Evolutionary conservation across 2,329 filamentous ascomycete genomes (phyloP).

Genomic region (Onygenales sp.): DNA sequence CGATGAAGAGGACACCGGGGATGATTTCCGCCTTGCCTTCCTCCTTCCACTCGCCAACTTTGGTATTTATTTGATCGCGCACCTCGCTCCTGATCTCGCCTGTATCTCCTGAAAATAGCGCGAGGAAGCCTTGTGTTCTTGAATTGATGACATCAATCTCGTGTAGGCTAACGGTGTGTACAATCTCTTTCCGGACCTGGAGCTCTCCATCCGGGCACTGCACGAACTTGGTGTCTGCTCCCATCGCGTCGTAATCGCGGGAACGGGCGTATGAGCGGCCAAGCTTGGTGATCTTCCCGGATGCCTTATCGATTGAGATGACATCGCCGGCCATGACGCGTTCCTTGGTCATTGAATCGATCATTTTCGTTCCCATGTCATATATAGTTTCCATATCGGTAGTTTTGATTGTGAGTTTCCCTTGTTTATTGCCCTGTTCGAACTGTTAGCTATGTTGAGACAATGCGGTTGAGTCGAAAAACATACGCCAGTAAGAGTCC

Average conservation of each 20-base stretch:
- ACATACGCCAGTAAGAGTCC: constrained; percentile 76
- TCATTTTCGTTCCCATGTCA: constrained; percentile 99
- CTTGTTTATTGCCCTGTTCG: constrained; percentile 76
- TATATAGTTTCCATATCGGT: constrained; percentile 99
- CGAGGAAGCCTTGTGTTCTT: constrained; percentile 93
- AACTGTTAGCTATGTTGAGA: not conserved
- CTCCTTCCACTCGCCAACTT: constrained; percentile 98
- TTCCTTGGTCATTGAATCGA: constrained; percentile 98
- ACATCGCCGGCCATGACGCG: constrained; percentile 98
- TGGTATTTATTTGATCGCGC: constrained; percentile 97
- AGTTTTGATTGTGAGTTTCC: constrained; percentile 98
- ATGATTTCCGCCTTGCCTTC: constrained; percentile 98
- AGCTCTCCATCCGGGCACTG: constrained; percentile 96
- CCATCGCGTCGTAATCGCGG: constrained; percentile 98
- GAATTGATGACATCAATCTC: constrained; percentile 99
- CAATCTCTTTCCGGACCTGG: constrained; percentile 92
- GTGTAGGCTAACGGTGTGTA: constrained; percentile 92
- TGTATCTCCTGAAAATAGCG: constrained; percentile 94
- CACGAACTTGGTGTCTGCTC: constrained; percentile 93
- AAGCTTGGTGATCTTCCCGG: constrained; percentile 94
- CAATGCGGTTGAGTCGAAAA: not conserved
- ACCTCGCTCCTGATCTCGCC: constrained; percentile 97
- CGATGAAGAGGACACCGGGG: constrained; percentile 92
- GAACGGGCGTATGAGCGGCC: constrained; percentile 90
- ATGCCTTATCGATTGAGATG: constrained; percentile 97